Evolutionary conservation across 441 rosid species (phyloP).

Genomic region (Erodium moschatum): DNA sequence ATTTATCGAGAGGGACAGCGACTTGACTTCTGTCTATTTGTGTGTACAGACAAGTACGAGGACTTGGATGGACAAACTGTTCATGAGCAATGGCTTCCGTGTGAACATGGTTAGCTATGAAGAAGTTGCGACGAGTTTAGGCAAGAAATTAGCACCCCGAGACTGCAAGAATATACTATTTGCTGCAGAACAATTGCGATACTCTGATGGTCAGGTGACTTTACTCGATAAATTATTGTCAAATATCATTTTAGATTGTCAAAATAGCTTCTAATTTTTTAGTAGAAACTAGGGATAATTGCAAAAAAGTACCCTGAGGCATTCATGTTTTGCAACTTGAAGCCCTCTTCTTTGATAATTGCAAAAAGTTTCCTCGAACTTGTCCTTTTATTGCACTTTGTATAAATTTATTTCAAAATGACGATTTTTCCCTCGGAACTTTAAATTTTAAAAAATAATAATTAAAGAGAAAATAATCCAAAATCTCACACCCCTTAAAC

Average conservation of each 20-base stretch:
- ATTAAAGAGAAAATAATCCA: no score
- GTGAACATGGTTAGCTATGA: conserved; percentile 41
- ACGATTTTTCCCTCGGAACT: no score
- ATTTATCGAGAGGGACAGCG: background rate
- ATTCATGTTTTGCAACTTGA: no score
- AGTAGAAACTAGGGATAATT: background rate
- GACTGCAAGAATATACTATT: conserved; percentile 44
- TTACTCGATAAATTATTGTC: background rate
- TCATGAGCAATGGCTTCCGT: conserved; percentile 61
- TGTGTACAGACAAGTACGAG: conserved; percentile 38
- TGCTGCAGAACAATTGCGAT: conserved; percentile 64
- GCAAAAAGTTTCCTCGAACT: no score
- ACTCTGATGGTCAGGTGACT: conserved; percentile 80
- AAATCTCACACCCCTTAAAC: no score
- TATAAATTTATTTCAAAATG: no score
- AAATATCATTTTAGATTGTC: background rate
- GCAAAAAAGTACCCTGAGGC: no score
- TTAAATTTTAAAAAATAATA: no score
- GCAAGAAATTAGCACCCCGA: conserved; percentile 37
- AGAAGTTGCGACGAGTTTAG: conserved; percentile 50
- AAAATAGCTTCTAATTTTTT: background rate
- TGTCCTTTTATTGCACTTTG: no score
- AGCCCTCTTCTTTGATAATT: no score
- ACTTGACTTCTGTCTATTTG: conserved; percentile 8
- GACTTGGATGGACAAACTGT: conserved; percentile 55